Conservation (phyloP, 305 asterid species). For the Rubia balearica region DNA sequence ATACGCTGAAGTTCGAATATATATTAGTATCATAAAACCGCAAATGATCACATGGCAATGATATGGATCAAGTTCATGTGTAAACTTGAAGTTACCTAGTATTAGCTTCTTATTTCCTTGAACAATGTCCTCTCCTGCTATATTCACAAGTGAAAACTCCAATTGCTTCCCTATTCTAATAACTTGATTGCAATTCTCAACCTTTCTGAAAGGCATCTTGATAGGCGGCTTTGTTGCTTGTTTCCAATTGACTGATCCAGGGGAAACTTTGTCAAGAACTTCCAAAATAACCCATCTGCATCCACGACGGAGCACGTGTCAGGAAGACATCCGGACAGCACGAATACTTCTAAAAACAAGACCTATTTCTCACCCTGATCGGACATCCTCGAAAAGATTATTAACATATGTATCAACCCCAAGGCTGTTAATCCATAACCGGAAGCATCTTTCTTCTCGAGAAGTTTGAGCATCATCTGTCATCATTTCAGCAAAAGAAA, state of each 20-base stretch:
- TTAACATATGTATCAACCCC: slow-evolving; percentile 73
- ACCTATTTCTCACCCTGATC: slow-evolving; percentile 52
- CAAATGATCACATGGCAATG: background rate
- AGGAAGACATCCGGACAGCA: slow-evolving; percentile 4
- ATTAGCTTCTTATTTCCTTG: slow-evolving; percentile 98
- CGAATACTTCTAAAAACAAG: slow-evolving; percentile 16
- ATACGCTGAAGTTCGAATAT: slow-evolving; percentile 42
- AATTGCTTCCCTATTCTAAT: slow-evolving; percentile 75
- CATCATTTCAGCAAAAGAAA: slow-evolving; percentile 81
- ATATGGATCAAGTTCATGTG: background rate
- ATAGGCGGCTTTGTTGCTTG: slow-evolving; percentile 89
- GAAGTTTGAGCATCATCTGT: slow-evolving; percentile 87
- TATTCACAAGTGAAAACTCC: slow-evolving; percentile 87
- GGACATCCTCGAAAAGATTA: slow-evolving; percentile 79
- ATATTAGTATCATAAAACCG: background rate
- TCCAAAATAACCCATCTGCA: slow-evolving; percentile 85
- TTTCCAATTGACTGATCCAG: slow-evolving; percentile 86
- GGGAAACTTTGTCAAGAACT: slow-evolving; percentile 67
- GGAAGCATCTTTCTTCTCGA: slow-evolving; percentile 90
- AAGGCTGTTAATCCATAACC: slow-evolving; percentile 94
- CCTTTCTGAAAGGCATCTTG: slow-evolving; percentile 83
- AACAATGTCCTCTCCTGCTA: slow-evolving; percentile 89
- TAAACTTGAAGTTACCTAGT: slow-evolving; percentile 42
- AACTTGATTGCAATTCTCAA: slow-evolving; percentile 95
- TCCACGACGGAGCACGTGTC: slow-evolving; percentile 15